Conservation (phyloP, 2,329 filamentous ascomycete species). For the Fusarium coicis region DNA sequence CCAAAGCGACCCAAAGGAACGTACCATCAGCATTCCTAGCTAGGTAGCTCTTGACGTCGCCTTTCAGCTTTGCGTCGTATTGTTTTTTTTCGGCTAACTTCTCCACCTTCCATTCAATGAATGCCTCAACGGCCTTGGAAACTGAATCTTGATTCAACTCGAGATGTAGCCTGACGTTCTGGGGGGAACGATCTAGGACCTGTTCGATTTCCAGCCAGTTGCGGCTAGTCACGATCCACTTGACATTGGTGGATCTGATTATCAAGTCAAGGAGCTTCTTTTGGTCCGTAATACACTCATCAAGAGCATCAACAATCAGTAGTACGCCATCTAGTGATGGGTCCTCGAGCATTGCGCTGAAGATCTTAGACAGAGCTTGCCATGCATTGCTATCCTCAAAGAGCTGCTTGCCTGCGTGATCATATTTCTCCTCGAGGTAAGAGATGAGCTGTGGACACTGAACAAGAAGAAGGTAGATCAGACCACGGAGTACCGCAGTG, state of each 20-base stretch:
- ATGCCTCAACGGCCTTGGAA: rapidly evolving
- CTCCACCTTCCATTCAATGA: not conserved
- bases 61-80: rapidly evolving
- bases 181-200: rapidly evolving
- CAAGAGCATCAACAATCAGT: not conserved
- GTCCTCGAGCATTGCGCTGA: rapidly evolving
- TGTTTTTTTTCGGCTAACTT: rapidly evolving
- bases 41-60: rapidly evolving
- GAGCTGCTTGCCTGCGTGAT: rapidly evolving
- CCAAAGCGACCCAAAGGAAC: not conserved
- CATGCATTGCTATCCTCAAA: not conserved
- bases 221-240: rapidly evolving
- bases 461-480: not conserved
- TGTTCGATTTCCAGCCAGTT: not conserved
- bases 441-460: rapidly evolving
- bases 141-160: not conserved
- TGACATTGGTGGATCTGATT: rapidly evolving
- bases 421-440: not conserved
- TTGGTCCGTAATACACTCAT: rapidly evolving
- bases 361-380: not conserved
- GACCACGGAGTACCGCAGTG: not conserved
- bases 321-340: rapidly evolving
- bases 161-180: not conserved
- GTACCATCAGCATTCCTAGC: not conserved
- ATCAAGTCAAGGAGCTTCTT: not conserved